These are phyloP conservation scores for Globisporangium yorkense DNA, from an alignment of 352 stramenopile species.

Conservation along the genomic window DNA sequence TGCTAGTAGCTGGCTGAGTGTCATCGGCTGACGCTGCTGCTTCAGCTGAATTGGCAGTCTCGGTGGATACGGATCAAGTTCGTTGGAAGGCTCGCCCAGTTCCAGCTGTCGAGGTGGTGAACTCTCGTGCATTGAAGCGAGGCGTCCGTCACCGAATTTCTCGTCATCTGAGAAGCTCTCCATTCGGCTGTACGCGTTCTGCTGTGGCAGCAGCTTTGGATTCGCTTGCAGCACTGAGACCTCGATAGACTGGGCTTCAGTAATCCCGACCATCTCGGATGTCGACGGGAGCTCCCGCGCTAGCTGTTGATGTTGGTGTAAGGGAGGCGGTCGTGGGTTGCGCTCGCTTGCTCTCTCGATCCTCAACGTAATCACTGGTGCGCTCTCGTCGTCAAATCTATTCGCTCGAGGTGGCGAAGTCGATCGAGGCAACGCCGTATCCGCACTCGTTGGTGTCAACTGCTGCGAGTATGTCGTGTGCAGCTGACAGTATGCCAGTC, in stretches of 20 bases:
- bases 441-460: background rate
- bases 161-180: background rate
- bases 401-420: background rate
- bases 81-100: background rate
- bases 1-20: conserved; percentile 11
- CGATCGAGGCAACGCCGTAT: background rate
- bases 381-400: background rate
- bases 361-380: conserved; percentile 5
- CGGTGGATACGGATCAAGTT: background rate
- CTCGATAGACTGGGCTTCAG: background rate
- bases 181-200: background rate
- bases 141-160: background rate
- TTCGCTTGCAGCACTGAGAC: background rate
- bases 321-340: background rate
- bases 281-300: conserved; percentile 30
- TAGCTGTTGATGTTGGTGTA: background rate
- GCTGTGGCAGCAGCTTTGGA: background rate
- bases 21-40: conserved; percentile 2
- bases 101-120: background rate
- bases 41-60: background rate
- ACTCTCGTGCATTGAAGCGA: background rate
- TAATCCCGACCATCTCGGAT: conserved; percentile 34
- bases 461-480: background rate
- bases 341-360: conserved; percentile 4
- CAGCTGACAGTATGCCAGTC: background rate